Conservation (phyloP, 352 stramenopile genomes). For the Lagenidium giganteum region DNA sequence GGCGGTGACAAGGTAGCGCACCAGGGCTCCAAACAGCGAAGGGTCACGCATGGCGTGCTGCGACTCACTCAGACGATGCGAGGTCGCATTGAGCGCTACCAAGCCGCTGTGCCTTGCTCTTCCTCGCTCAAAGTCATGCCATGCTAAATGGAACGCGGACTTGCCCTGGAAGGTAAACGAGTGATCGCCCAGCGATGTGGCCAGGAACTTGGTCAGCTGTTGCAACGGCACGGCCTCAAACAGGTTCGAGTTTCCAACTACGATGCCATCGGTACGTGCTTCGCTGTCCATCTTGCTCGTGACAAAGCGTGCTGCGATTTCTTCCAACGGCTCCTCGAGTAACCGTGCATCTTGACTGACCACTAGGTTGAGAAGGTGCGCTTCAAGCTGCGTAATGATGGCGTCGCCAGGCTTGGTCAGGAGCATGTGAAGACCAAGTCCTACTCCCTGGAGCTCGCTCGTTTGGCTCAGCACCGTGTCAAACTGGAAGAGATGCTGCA, state of each 20-base stretch:
- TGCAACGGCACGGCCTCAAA: constrained; percentile 13
- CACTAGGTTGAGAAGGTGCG: no score
- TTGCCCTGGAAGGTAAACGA: constrained; percentile 1
- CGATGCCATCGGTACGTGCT: constrained; percentile 15
- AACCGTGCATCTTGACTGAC: no score
- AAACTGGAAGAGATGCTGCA: constrained; percentile 5
- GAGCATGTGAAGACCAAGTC: no score
- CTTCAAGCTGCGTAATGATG: no score
- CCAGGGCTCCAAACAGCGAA: constrained; percentile 22
- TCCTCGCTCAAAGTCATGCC: constrained; percentile 1
- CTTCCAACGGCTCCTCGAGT: no score
- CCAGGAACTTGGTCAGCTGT: constrained; percentile 17
- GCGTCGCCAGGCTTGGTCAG: no score
- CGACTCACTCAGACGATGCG: background rate
- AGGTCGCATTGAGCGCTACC: background rate
- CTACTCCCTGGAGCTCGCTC: no score
- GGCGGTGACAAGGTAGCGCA: constrained; percentile 16
- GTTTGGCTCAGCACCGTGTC: no score
- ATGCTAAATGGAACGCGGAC: constrained; percentile 6
- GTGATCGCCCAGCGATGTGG: background rate
- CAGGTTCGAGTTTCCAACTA: constrained; percentile 12
- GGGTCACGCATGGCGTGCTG: constrained; percentile 13
- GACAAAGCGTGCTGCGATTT: background rate
- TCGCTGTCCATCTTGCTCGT: background rate
- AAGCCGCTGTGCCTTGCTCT: background rate